Conservation (phyloP, 805 yeast species). For the Zygoascus biomembranicola region DNA sequence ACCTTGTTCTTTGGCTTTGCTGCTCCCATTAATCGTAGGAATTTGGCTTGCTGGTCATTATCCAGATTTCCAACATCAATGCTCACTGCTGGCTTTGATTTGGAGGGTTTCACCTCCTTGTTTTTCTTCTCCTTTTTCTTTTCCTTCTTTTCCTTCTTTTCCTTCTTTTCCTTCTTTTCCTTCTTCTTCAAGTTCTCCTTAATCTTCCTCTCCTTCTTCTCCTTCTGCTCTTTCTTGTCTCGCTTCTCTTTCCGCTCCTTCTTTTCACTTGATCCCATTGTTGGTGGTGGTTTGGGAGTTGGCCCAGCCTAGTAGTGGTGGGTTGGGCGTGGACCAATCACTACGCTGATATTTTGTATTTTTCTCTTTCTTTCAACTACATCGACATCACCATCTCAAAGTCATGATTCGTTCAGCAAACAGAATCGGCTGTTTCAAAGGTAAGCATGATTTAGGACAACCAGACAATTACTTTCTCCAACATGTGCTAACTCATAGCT, state of each 20-base stretch:
- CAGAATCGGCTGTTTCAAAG: neutral
- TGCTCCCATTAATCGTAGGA: constrained; percentile 21
- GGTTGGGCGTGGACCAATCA: neutral
- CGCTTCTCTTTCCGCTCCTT: constrained; percentile 5
- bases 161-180: constrained; percentile 5
- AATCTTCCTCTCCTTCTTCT: constrained; percentile 2
- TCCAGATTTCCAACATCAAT: constrained; percentile 16
- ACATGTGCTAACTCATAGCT: neutral
- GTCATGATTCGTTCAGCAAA: neutral
- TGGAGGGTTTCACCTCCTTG: constrained; percentile 43
- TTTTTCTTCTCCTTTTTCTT: neutral
- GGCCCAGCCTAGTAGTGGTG: neutral
- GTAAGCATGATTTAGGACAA: neutral
- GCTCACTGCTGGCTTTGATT: neutral
- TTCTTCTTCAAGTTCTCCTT: constrained; percentile 1
- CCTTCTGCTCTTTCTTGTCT: constrained; percentile 4
- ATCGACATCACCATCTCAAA: neutral
- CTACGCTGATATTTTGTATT: neutral
- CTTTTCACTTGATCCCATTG: constrained; percentile 3
- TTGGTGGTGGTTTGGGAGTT: neutral
- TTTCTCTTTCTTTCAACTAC: neutral
- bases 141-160: constrained; percentile 7
- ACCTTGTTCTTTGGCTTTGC: constrained; percentile 8
- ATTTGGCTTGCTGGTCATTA: constrained; percentile 16
- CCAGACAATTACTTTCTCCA: neutral